Base-by-base conservation (phyloP, 2,329 filamentous ascomycete genomes). In the Chaetomium olivaceum region DNA sequence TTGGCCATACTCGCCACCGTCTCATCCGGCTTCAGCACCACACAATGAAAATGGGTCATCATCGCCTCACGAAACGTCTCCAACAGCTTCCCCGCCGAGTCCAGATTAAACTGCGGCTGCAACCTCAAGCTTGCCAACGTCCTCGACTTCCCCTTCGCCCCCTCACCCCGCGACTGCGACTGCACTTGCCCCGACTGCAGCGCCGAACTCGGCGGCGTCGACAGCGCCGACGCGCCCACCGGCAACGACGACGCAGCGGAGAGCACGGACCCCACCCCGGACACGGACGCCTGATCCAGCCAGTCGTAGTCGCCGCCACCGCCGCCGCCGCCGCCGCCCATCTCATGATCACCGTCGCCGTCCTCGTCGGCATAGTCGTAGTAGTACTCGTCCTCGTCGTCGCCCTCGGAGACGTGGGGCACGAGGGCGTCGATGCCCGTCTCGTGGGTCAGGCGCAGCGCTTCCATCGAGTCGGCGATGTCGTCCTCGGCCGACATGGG, bases 21-120 rank as follows among this genome's bases (percentile, higher is more conserved):
- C 0, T 76, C 77, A 12, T 79, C 79, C 0, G 75, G 75, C 0
- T 72, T 74, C 7, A 83, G 74, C 4, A 76, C 70, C n/a, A 83
- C 76, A 66, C 77, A 83, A 0, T 81, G 84, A 60, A 79, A 81
- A 43, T 78, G 75, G 1, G 71, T 66, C 23, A 83, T 58, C 80
- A 82, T 85, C 8, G 69, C 69, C 7, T 69, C 65, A 0, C 76
- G 73, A 65, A 86, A 86, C 0, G 75, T 76, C 0, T 69, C 67
- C 4, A 86, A 75, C 3, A 85, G 74, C 5, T 77, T 77, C 43
- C 78, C 75, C 4, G 84, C 84, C n/a, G 82, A 84, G 61, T 82
- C 79, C 6, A 85, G 78, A 73, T 85, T 85, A 74, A 86, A 86
- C 70, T 81, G 80, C 0, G 83, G 83, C 62, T 81, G 82, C 19